phyloP scores from a whole-genome alignment of 495 filamentous ascomycete species.

The Lasiosphaeria hispida region DNA sequence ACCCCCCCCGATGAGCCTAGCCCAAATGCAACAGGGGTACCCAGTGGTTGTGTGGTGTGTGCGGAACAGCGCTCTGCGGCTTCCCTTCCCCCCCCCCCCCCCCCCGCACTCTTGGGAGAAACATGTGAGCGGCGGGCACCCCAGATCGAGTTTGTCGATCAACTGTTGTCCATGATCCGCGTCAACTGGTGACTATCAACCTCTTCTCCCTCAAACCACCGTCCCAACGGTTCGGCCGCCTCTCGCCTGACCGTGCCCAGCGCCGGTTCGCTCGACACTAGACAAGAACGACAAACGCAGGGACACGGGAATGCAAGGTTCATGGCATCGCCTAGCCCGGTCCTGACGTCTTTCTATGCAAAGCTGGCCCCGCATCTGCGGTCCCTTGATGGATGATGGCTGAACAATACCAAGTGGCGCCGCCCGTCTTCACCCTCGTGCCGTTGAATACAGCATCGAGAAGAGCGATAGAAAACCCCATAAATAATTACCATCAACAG shows the following conservation, averaged over 20 bases:
- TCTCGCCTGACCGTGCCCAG: background rate
- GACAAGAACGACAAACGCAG: background rate
- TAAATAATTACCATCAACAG: conserved; percentile 18
- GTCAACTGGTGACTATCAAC: too few relatives aligned
- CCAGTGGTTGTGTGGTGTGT: too few relatives aligned
- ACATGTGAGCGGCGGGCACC: background rate
- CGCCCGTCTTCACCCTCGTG: conserved; percentile 19
- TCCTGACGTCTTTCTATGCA: background rate
- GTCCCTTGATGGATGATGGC: conserved; percentile 12
- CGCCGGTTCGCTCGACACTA: background rate
- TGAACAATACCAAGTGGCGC: conserved; percentile 3
- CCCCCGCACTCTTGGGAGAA: background rate
- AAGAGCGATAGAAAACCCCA: conserved; percentile 11
- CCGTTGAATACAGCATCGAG: conserved; percentile 23
- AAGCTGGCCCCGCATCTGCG: conserved; percentile 14
- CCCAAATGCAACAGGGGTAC: too few relatives aligned
- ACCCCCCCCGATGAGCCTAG: too few relatives aligned
- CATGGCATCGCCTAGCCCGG: conserved; percentile 14
- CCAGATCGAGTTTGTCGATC: background rate
- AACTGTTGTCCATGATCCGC: background rate
- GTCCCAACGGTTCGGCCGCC: conserved; percentile 4
- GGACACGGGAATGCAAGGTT: conserved; percentile 3
- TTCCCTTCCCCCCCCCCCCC: too few relatives aligned
- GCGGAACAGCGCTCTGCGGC: too few relatives aligned
- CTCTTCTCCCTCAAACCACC: too few relatives aligned